These are phyloP conservation scores for Microcos paniculata DNA, from an alignment of 345 rosid species.

Conservation along the genomic window DNA sequence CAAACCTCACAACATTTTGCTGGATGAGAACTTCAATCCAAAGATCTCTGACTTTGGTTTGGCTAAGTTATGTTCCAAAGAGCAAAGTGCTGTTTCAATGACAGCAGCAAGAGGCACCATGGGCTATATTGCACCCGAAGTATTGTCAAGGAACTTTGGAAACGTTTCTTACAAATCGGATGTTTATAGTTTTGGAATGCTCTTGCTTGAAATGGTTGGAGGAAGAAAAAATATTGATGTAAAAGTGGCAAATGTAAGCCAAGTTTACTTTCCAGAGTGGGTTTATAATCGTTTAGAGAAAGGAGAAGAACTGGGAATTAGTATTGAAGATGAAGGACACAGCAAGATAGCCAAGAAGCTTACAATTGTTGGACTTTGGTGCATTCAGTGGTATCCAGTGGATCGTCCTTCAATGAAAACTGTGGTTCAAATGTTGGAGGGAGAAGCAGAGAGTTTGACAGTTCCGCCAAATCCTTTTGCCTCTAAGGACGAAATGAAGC, in stretches of 20 bases:
- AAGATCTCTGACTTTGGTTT: conserved; percentile 18
- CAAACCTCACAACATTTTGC: conserved; percentile 10
- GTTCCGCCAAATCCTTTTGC: conserved; percentile 13
- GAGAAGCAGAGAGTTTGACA: not conserved
- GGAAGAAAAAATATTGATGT: conserved; percentile 22
- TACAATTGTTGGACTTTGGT: conserved; percentile 16
- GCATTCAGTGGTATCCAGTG: conserved; percentile 24
- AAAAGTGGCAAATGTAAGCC: not conserved
- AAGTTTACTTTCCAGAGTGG: conserved; percentile 8
- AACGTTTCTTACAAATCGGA: conserved; percentile 16
- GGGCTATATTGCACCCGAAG: conserved; percentile 17
- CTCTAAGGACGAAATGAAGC: conserved; percentile 1
- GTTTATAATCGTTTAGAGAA: conserved; percentile 6
- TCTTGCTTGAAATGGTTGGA: conserved; percentile 30
- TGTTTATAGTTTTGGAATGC: conserved; percentile 16
- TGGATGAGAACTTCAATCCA: conserved; percentile 15
- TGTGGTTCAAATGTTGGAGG: conserved; percentile 25
- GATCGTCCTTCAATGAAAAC: conserved; percentile 26
- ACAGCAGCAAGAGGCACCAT: conserved; percentile 14
- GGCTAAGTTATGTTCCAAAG: conserved; percentile 13
- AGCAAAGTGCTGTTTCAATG: conserved; percentile 10
- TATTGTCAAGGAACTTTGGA: conserved; percentile 9
- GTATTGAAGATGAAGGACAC: conserved; percentile 8
- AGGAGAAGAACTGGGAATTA: conserved; percentile 8
- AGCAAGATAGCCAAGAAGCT: conserved; percentile 17